Evolutionary conservation across 192 early-diverging fungal species (phyloP), one percentile per base, ranked within the genome.

Genomic region (Coemansia guatemalensis): DNA sequence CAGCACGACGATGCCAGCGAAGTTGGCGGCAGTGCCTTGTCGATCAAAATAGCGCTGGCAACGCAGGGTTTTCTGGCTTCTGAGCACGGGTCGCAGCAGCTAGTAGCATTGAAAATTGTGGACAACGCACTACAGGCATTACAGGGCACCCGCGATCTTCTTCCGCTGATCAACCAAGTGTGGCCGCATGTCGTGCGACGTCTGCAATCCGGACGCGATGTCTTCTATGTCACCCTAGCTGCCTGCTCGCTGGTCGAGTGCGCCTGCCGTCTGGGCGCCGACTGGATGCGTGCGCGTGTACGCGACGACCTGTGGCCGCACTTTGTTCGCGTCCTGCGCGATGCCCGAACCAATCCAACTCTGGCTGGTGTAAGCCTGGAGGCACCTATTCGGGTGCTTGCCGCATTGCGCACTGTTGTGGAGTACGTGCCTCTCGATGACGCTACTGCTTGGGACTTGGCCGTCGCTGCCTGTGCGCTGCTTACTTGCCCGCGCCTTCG

Each of bases 221-320:
- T 55, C 26, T 61, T 64, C 44, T 73, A 74, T 17, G 71, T 79
- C 0, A 53, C 61, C 3, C 24, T 73, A 20, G 76, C 76, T 0
- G 71, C 76, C 7, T 79, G 76, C 53, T 71, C 73, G 12, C 68
- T 79, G 23, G 60, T 74, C 5, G 76, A 74, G 23, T 33, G 33
- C 0, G 76, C 70, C 30, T 79, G 76, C 27, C 26, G n/a, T 0
- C 21, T 62, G 47, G 76, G 76, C 32, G 56, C 59, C 21, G 39
- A 32, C 20, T 79, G 76, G 76, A 79, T 79, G 76, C 76, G 76
- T 1, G 55, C 61, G 26, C 53, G 76, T 0, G 71, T 79, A 14
- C 58, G 54, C 7, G 76, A 79, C 22, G 76, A 74, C 27, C 53
- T 74, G 67, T 79, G 76, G 71, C 22, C 56, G 27, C 71, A 70